Evolutionary conservation across 176 grass and related monocot genomes (phyloP), one percentile per base, ranked within the genome.

Genomic region (Carex littledalei): DNA sequence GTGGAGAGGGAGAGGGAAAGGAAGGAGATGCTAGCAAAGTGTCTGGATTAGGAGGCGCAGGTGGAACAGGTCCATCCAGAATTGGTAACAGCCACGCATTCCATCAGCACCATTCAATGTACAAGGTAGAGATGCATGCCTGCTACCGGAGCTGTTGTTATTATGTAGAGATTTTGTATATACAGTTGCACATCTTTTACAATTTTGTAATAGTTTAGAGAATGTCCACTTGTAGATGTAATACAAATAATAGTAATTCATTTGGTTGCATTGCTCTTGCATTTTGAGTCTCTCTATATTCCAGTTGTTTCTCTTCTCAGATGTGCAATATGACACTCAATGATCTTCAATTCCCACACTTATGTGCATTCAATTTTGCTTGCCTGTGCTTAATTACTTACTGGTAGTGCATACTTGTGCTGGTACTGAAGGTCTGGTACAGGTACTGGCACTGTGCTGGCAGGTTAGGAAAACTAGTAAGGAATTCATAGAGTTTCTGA

Each of bases 41-140:
- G 22, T 56, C 63, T 43, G 88, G 92, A 53, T 66, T 45, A 76
- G 85, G 92, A 92, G 86, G 29, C 52, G 10, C 82, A 17, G 73
- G 81, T 57, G 34, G 78, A 60, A 50, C 87, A 20, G 0, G 84
- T 68, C 10, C 72, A 24, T 83, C 77, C 53, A 94, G 97, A 88
- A 88, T 91, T 62, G 93, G 97, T 85, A 91, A 87, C 85, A 85
- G 85, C 84, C 95, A 82, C 53, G 91, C 85, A n/a, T 94, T 99
- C 74, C 87, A 94, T 63, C 88, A 85, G 85, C 96, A 95, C 87
- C 88, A 99, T 94, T 95, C 96, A 52, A 92, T 91, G 89, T 99
- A 84, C 93, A 99, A 99, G 96, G 96, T 99, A 90, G 96, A 83
- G 81, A 83, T 52, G 60, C 63, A 83, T 83, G 81, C 81, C 81